These are phyloP conservation scores for Colletotrichum sp. DNA, from an alignment of 2,329 filamentous ascomycete species.

Conservation along the genomic window DNA sequence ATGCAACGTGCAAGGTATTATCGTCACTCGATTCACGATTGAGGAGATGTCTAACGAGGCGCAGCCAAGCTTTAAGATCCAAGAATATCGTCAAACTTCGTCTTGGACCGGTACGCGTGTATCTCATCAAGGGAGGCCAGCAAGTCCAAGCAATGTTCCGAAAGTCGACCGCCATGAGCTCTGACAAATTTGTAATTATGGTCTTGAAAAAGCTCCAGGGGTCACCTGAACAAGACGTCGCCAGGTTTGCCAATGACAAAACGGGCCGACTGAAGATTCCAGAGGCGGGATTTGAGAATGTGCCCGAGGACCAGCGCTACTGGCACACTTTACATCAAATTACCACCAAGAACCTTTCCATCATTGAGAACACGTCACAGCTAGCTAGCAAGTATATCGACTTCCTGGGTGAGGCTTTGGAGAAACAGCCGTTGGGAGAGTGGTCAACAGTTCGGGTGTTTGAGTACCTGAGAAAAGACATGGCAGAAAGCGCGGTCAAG, in stretches of 20 bases:
- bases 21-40: not conserved
- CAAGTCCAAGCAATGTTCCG: slow-evolving; percentile 23
- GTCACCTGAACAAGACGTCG: slow-evolving; percentile 13
- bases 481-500: slow-evolving; percentile 25
- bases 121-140: slow-evolving; percentile 18
- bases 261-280: slow-evolving; percentile 23
- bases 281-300: slow-evolving; percentile 17
- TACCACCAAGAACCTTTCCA: slow-evolving; percentile 18
- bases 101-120: slow-evolving; percentile 17
- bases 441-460: slow-evolving; percentile 26
- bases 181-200: slow-evolving; percentile 23
- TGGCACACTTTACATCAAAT: slow-evolving; percentile 26
- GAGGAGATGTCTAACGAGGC: not conserved
- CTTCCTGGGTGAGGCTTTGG: slow-evolving; percentile 16
- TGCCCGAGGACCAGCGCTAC: slow-evolving; percentile 21
- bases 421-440: slow-evolving; percentile 11
- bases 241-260: slow-evolving; percentile 17
- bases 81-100: slow-evolving; percentile 15
- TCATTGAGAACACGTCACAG: not conserved
- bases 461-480: slow-evolving; percentile 24
- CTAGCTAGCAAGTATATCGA: slow-evolving; percentile 18
- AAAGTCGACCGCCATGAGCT: slow-evolving; percentile 17
- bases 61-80: not conserved
- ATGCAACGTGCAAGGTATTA: slow-evolving; percentile 13
- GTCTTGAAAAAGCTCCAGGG: slow-evolving; percentile 11